A percentile compares a stretch with the other conserved stretches of the same genome.
These are phyloP conservation scores for Bertia moriformis DNA, from an alignment of 2,329 filamentous ascomycete species.

Conservation along the genomic window DNA sequence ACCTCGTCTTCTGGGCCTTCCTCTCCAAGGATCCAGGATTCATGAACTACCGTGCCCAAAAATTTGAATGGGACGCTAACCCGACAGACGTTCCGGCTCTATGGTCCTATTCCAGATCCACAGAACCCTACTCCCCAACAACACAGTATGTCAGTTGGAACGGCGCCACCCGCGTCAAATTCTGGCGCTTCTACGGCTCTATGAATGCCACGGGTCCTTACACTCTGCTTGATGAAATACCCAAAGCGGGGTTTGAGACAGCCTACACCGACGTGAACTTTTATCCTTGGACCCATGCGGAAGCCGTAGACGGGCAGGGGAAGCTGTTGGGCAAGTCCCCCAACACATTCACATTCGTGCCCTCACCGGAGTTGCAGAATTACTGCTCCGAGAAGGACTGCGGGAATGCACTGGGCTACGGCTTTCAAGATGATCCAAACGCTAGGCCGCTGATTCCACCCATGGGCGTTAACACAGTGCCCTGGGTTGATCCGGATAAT, in stretches of 20 bases:
- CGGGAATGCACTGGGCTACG: neutral
- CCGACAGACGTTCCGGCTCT: slow-evolving; percentile 3
- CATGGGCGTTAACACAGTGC: neutral
- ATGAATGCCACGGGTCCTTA: slow-evolving; percentile 17
- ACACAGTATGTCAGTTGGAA: slow-evolving; percentile 35
- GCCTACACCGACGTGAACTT: neutral
- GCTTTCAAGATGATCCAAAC: neutral
- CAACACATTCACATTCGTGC: neutral
- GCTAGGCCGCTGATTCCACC: neutral
- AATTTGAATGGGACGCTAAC: slow-evolving; percentile 12
- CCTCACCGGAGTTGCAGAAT: neutral
- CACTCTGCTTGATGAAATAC: slow-evolving; percentile 18
- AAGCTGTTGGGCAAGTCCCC: neutral
- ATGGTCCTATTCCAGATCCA: neutral
- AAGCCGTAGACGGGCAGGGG: neutral
- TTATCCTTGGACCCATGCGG: neutral
- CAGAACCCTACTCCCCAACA: neutral
- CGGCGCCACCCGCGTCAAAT: slow-evolving; percentile 27
- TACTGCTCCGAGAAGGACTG: neutral
- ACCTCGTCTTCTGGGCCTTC: slow-evolving; percentile 7
- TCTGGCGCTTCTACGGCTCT: slow-evolving; percentile 32
- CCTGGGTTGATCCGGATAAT: slow-evolving; percentile 1
- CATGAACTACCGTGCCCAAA: slow-evolving; percentile 14
- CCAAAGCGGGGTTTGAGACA: slow-evolving; percentile 28
- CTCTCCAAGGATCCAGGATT: neutral